Percentiles rank a stretch among this genome's conserved stretches.
Conservation (phyloP, 441 rosid species). For the Mallotus repandus region DNA sequence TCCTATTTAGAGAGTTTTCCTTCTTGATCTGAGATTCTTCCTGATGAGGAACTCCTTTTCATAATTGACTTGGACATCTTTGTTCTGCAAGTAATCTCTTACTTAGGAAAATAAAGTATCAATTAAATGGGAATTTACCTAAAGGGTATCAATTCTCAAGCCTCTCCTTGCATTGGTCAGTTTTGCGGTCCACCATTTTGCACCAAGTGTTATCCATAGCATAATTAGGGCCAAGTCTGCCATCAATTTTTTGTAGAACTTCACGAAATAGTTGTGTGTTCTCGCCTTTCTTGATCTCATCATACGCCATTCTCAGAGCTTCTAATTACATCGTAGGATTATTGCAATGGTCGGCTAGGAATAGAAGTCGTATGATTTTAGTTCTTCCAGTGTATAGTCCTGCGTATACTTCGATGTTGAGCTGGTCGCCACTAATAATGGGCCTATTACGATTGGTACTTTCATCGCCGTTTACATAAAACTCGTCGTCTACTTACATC, state of each 20-base stretch:
- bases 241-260: constrained; percentile 65
- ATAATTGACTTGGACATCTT: no score
- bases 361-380: constrained; percentile 70
- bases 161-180: constrained; percentile 77
- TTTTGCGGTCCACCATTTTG: constrained; percentile 63
- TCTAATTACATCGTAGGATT: constrained; percentile 65
- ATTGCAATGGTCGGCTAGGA: constrained; percentile 68
- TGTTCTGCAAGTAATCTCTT: no score
- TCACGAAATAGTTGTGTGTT: constrained; percentile 81
- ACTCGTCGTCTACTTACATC: constrained; percentile 88
- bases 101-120: no score
- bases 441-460: constrained; percentile 48
- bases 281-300: constrained; percentile 91
- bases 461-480: constrained; percentile 64
- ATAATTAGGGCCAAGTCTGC: constrained; percentile 62
- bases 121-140: no score
- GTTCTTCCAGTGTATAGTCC: constrained; percentile 77
- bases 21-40: no score
- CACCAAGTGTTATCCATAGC: constrained; percentile 70
- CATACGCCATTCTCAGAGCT: constrained; percentile 90
- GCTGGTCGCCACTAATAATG: constrained; percentile 75
- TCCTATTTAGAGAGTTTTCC: no score
- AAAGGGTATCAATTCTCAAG: no score
- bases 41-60: no score
- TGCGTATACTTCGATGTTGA: constrained; percentile 91